A percentile compares a stretch with the other conserved stretches of the same genome.
Conservation (phyloP, 352 stramenopile genomes). For the Globisporangium parvum region DNA sequence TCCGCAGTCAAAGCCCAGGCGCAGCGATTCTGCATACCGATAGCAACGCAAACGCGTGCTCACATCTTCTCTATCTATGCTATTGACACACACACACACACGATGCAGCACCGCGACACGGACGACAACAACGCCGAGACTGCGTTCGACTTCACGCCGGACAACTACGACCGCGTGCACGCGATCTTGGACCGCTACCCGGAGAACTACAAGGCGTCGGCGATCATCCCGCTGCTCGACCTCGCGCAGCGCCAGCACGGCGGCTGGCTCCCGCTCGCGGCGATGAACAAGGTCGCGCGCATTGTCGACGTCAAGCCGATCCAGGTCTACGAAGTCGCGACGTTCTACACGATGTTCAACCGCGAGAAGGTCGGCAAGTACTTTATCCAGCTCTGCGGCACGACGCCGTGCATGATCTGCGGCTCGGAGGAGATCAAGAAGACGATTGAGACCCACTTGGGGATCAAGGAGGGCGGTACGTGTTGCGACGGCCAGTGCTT, state of each 20-base stretch:
- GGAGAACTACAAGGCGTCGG: conserved; percentile 98
- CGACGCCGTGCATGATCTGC: conserved; percentile 99
- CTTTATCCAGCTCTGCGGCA: conserved; percentile 97
- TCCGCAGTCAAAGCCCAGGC: too few relatives aligned
- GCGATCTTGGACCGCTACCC: conserved; percentile 97
- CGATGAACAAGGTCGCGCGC: conserved; percentile 99
- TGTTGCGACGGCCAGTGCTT: not conserved
- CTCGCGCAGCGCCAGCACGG: conserved; percentile 94
- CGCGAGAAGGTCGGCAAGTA: conserved; percentile 93
- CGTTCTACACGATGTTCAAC: conserved; percentile 99
- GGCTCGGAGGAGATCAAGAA: conserved; percentile 99
- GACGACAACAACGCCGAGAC: conserved; percentile 95
- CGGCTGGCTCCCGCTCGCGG: conserved; percentile 96
- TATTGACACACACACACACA: not conserved
- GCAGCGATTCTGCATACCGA: not conserved
- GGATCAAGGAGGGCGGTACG: conserved; percentile 94
- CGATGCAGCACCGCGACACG: conserved; percentile 90
- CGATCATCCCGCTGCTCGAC: conserved; percentile 98
- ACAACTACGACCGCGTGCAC: conserved; percentile 96
- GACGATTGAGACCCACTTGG: conserved; percentile 96
- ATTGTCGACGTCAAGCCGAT: conserved; percentile 96
- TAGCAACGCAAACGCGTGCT: not conserved
- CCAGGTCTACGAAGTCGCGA: conserved; percentile 98
- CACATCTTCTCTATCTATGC: not conserved
- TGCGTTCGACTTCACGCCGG: conserved; percentile 96